Conservation (phyloP, 2,329 filamentous ascomycete species). For the Ceratocystis papillata region DNA sequence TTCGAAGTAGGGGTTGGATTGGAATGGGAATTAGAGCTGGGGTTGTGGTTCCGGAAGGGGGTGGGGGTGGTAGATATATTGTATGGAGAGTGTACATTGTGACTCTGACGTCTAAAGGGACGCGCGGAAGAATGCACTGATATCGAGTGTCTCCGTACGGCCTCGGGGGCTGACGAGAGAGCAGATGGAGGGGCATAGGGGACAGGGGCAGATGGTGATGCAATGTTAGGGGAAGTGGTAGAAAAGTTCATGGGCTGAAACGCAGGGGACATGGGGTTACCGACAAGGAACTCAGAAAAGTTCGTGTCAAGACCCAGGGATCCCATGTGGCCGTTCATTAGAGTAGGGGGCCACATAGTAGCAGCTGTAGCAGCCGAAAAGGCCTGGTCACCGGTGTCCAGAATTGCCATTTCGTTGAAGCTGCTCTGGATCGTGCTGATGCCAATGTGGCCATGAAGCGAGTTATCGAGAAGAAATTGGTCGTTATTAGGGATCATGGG, state of each 20-base stretch:
- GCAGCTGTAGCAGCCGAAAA: constrained; percentile 29
- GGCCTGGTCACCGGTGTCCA: constrained; percentile 31
- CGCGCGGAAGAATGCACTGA: constrained; percentile 7
- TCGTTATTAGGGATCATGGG: constrained; percentile 23
- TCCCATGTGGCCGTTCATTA: constrained; percentile 41
- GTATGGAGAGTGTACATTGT: neutral
- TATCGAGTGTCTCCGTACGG: constrained; percentile 19
- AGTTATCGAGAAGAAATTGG: constrained; percentile 21
- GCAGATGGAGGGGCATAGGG: neutral
- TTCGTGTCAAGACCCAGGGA: constrained; percentile 22
- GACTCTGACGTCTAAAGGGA: neutral
- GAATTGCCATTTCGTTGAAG: constrained; percentile 50
- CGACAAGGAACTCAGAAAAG: constrained; percentile 24
- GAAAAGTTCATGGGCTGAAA: constrained; percentile 22
- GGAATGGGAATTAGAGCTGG: neutral
- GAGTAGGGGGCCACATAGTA: constrained; percentile 58
- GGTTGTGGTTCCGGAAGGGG: neutral
- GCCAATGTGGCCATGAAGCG: constrained; percentile 33
- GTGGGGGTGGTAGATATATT: neutral
- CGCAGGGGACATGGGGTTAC: constrained; percentile 22
- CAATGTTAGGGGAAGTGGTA: constrained; percentile 6
- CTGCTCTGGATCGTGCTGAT: constrained; percentile 82
- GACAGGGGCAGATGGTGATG: constrained; percentile 12
- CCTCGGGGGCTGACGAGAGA: constrained; percentile 3
- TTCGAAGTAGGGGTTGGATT: neutral